Evolutionary conservation across 2,329 filamentous ascomycete species (phyloP).

Genomic region (Sporothrix humicola): DNA sequence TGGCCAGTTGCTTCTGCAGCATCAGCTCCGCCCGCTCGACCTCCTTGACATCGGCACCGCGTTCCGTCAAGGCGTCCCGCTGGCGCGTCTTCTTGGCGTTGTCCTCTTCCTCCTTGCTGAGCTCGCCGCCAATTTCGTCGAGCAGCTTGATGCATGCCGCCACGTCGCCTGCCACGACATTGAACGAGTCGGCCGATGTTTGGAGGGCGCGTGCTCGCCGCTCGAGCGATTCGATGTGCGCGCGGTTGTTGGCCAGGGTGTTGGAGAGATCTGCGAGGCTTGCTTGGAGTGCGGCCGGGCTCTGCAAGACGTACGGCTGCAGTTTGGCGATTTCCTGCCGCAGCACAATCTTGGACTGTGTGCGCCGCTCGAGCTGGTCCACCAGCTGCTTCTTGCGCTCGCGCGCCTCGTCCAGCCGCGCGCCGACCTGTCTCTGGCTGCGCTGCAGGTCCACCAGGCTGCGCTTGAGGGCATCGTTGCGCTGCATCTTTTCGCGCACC

Average conservation of each 20-base stretch:
- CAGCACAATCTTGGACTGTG: slow-evolving; percentile 69
- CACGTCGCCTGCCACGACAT: slow-evolving; percentile 82
- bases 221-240: slow-evolving; percentile 86
- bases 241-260: slow-evolving; percentile 76
- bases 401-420: slow-evolving; percentile 82
- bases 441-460: slow-evolving; percentile 79
- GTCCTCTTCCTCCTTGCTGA: slow-evolving; percentile 91
- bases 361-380: slow-evolving; percentile 72
- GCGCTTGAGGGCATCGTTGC: slow-evolving; percentile 87
- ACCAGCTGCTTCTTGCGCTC: slow-evolving; percentile 79
- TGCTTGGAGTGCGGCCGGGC: slow-evolving; percentile 80
- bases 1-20: slow-evolving; percentile 80
- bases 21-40: slow-evolving; percentile 87
- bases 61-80: slow-evolving; percentile 83
- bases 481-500: slow-evolving; percentile 80
- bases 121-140: slow-evolving; percentile 82
- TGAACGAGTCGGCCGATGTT: slow-evolving; percentile 88
- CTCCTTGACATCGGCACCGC: slow-evolving; percentile 87
- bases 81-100: slow-evolving; percentile 79
- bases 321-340: slow-evolving; percentile 88
- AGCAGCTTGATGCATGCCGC: slow-evolving; percentile 86
- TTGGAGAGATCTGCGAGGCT: slow-evolving; percentile 81
- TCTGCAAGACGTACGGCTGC: slow-evolving; percentile 89
- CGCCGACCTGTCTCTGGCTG: slow-evolving; percentile 81
- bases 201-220: slow-evolving; percentile 86